Conservation (phyloP, 169 alveolate genomes). For the Cryptosporidium sp. region DNA sequence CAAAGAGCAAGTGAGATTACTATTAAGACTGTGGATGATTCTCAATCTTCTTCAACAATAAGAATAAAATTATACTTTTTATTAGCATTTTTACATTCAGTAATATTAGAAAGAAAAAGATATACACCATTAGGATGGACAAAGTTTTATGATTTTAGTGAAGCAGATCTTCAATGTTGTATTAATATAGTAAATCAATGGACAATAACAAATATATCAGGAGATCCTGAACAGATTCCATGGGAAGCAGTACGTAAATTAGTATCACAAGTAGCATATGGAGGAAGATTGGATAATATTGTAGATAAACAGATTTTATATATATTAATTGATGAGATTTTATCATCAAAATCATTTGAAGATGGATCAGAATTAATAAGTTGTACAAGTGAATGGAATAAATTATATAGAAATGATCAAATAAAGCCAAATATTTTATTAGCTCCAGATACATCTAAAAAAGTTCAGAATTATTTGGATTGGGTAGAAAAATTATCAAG, state of each 20-base stretch:
- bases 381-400: slow-evolving; percentile 75
- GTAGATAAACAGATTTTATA: slow-evolving; percentile 92
- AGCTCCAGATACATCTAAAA: slow-evolving; percentile 63
- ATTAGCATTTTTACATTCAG: slow-evolving; percentile 97
- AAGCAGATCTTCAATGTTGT: slow-evolving; percentile 91
- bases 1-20: slow-evolving; percentile 85
- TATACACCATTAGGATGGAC: slow-evolving; percentile 98
- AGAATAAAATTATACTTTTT: slow-evolving; percentile 87
- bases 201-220: slow-evolving; percentile 77
- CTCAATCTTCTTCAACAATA: slow-evolving; percentile 41
- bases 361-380: slow-evolving; percentile 81
- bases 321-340: slow-evolving; percentile 90
- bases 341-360: slow-evolving; percentile 88
- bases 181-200: slow-evolving; percentile 61
- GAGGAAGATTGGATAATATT: slow-evolving; percentile 97
- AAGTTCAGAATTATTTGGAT: slow-evolving; percentile 13
- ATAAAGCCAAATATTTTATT: slow-evolving; percentile 63
- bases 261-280: slow-evolving; percentile 93
- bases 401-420: slow-evolving; percentile 76
- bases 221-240: slow-evolving; percentile 95
- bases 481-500: slow-evolving; percentile 26
- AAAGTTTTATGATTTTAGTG: slow-evolving; percentile 95
- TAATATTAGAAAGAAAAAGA: slow-evolving; percentile 95
- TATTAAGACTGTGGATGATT: slow-evolving; percentile 83
- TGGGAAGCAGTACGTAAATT: slow-evolving; percentile 97